phyloP scores from a whole-genome alignment of 352 stramenopile genomes.

The Phytophthora hibernalis region DNA sequence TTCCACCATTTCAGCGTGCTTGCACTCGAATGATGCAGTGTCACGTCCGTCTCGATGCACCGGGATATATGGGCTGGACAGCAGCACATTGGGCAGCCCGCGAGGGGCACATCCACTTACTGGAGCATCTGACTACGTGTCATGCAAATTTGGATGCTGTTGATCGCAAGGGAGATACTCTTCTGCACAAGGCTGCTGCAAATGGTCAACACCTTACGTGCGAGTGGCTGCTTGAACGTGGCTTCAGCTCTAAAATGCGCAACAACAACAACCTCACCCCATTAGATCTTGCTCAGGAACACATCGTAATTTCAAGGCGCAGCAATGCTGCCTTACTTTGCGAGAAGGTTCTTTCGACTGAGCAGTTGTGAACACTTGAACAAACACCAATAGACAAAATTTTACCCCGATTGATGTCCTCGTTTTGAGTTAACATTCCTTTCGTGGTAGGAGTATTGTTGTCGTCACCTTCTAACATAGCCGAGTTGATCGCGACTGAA shows the following conservation, averaged over 20 bases:
- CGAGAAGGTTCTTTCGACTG: constrained; percentile 55
- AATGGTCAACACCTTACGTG: constrained; percentile 72
- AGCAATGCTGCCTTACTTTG: constrained; percentile 52
- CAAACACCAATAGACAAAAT: constrained; percentile 5
- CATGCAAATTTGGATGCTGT: constrained; percentile 70
- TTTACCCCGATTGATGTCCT: not conserved
- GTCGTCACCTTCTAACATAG: too few species aligned
- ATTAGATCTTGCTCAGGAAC: constrained; percentile 67
- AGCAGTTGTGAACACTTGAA: constrained; percentile 52
- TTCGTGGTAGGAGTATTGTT: too few species aligned
- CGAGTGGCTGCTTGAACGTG: constrained; percentile 70
- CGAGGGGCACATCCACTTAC: constrained; percentile 66
- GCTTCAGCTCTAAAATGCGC: constrained; percentile 65
- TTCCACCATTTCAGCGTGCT: constrained; percentile 53
- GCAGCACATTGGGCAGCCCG: constrained; percentile 78
- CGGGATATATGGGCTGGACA: constrained; percentile 80
- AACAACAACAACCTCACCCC: constrained; percentile 78
- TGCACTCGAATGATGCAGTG: constrained; percentile 48
- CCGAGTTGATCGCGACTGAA: not conserved
- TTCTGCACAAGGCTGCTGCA: constrained; percentile 80
- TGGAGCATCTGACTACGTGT: constrained; percentile 59
- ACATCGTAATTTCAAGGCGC: constrained; percentile 39
- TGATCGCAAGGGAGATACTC: constrained; percentile 71
- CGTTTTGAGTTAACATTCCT: too few species aligned
- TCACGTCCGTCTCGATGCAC: constrained; percentile 56